Evolutionary conservation across 495 filamentous ascomycete genomes (phyloP), one percentile per base, ranked within the genome.

Genomic region (Viridothelium virens): DNA sequence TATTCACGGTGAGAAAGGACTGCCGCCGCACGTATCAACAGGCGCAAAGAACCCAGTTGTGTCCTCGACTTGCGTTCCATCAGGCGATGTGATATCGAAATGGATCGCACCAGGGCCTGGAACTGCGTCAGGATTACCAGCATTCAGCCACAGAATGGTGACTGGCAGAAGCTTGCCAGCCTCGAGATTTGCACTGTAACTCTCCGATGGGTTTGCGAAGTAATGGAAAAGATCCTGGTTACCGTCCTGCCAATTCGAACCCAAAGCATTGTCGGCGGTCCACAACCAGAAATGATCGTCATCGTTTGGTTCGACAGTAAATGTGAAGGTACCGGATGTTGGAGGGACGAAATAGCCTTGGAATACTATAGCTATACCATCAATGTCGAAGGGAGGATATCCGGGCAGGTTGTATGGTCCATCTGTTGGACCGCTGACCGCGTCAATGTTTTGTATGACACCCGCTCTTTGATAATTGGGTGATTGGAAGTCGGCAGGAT

Each of bases 21-120:
- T 53, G 41, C 14, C 41, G 25, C 48, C 48, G 48, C 48, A 53
- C 48, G 48, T 53, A 53, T 53, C 16, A 53, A 5, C 48, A 5
- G 48, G 48, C 5, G 10, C 16, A 53, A 53, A 53, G 16, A 53
- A 11, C 10, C 48, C 48, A 12, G 48, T 53, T 18, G 48, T 53
- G 48, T 53, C 48, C 16, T 53, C 48, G n/a, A 18, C 25, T 18
- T 11, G 7, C 16, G 48, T 53, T 18, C 48, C 16, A 53, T 53
- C 48, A 53, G 48, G 48, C n/a, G 48, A 53, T 18, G 48, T 53
- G n/a, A 53, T 53, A 53, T 53, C 48, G 16, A 53, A 53, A 18
- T 53, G 16, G 25, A 53, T 53, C 2, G 48, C 48, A 53, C 48
- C 48, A 14, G 48, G 48, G 48, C 48, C 41, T 16, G 41, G 41